Evolutionary conservation across 495 filamentous ascomycete species (phyloP).

Genomic region (Trichoderma asperelloides): DNA sequence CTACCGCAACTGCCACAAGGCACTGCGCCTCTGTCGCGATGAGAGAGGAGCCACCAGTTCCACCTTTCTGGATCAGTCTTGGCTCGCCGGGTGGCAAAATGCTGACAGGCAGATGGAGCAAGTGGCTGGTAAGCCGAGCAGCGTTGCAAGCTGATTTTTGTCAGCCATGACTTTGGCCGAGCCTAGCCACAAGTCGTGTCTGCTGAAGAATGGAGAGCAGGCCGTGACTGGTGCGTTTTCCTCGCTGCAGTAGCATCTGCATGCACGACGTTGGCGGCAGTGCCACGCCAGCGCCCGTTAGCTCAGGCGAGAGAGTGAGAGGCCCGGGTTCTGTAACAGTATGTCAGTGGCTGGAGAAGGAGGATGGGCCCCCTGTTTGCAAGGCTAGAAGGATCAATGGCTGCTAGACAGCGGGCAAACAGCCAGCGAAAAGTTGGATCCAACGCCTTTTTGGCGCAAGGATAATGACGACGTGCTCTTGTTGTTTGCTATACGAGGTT

Average conservation of each 20-base stretch:
- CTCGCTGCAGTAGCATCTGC: background rate
- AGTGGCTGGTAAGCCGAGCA: background rate
- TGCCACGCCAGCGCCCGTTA: conserved; percentile 4
- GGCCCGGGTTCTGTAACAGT: background rate
- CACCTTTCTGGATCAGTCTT: background rate
- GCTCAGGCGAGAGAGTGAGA: background rate
- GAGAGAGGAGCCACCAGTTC: background rate
- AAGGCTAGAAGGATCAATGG: background rate
- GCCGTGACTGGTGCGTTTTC: background rate
- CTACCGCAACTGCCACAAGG: background rate
- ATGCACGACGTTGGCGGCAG: conserved; percentile 3
- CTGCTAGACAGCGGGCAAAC: too few relatives aligned
- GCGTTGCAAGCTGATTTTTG: background rate
- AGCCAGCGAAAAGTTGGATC: too few relatives aligned
- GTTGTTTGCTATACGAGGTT: background rate
- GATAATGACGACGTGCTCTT: too few relatives aligned
- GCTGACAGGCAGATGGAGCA: background rate
- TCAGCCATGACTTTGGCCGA: background rate
- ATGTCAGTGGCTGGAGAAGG: background rate
- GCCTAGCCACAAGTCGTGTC: background rate
- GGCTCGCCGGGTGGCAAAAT: background rate
- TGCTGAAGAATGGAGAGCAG: background rate
- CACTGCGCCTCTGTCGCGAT: background rate
- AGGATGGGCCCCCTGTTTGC: background rate
- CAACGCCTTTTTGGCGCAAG: too few relatives aligned